A percentile compares a stretch with the other conserved stretches of the same genome.
Evolutionary conservation across 306 rosid genomes (phyloP).

Genomic region (Cyclanthera cordifolia): DNA sequence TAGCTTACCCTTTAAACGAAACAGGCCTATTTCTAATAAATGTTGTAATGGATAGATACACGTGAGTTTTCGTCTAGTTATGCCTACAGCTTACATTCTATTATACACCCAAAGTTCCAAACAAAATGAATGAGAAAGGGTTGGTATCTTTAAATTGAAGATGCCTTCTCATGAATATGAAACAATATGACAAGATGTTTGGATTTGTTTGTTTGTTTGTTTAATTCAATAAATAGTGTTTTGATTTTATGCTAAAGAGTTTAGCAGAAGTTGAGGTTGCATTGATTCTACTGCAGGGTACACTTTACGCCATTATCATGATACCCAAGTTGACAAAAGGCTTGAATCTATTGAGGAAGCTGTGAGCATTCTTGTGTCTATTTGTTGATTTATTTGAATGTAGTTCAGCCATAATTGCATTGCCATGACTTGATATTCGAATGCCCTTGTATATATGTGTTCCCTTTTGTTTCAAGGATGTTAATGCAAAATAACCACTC

Average conservation of each 20-base stretch:
- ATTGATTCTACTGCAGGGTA: conserved; percentile 40
- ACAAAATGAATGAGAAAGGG: not conserved
- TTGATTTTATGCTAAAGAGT: not conserved
- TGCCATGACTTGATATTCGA: not conserved
- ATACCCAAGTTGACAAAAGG: conserved; percentile 55
- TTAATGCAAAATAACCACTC: not conserved
- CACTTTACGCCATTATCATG: conserved; percentile 64
- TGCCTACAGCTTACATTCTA: not conserved
- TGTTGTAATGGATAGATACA: not conserved
- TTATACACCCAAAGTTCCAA: not conserved
- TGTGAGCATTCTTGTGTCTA: conserved; percentile 25
- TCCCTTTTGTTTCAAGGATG: not conserved
- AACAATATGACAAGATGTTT: not conserved
- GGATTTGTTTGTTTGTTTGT: not conserved
- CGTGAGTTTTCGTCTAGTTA: not conserved
- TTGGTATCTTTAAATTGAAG: not conserved
- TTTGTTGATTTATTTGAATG: not conserved
- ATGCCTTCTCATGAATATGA: not conserved
- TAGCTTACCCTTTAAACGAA: not conserved
- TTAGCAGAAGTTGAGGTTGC: not conserved
- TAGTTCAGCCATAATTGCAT: not conserved
- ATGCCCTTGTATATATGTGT: not conserved
- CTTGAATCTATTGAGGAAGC: conserved; percentile 73
- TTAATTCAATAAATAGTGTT: not conserved
- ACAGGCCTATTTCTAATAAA: not conserved